Base-by-base conservation (phyloP, 2,329 filamentous ascomycete genomes). In the Pseudomassariella vexata region DNA sequence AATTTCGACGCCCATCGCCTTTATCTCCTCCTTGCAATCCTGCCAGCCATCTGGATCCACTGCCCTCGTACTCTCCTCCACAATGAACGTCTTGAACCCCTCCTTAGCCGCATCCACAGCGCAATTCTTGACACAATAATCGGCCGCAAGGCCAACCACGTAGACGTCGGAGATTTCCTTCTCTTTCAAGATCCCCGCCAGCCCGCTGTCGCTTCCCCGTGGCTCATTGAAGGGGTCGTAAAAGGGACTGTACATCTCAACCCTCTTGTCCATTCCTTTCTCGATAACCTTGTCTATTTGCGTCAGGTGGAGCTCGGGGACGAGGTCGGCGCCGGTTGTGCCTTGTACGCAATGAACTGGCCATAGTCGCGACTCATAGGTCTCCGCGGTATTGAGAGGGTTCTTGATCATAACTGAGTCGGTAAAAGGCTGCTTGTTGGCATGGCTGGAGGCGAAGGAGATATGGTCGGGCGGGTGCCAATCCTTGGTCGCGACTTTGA, bases 221-320 rank as follows among this genome's bases (percentile, higher is more conserved):
- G 79, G 77, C 5, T 68, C 68, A 23, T 59, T 59, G 47, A 95
- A 90, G 0, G 85, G 84, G 52, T 89, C 85, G 39, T 82, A 81
- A 49, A 98, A 96, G 1, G 82, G 88, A 40, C 83, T 90, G 61
- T 95, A 96, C 84, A 95, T 95, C 60, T 98, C 92, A 2, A 95
- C 74, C 26, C 73, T 65, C 26, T 67, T 55, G 52, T 87, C 71
- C 51, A 68, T 73, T 9, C 92, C 92, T 64, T 98, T 98, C 45
- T 84, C 73, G 10, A 95, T 62, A 18, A 87, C 64, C 21, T 59
- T 46, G 45, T 90, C 71, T n/a, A 94, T 45, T 11, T 65, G 68
- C 6, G 51, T 47, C 10, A 52, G 37, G 30, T 86, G 65, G 2
- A 96, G 68, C 52, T 88, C 87, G 0, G 80, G 72, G 6, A 92